Conservation (phyloP, 2,329 filamentous ascomycete genomes). For the Pseudovirgaria hyperparasitica region DNA sequence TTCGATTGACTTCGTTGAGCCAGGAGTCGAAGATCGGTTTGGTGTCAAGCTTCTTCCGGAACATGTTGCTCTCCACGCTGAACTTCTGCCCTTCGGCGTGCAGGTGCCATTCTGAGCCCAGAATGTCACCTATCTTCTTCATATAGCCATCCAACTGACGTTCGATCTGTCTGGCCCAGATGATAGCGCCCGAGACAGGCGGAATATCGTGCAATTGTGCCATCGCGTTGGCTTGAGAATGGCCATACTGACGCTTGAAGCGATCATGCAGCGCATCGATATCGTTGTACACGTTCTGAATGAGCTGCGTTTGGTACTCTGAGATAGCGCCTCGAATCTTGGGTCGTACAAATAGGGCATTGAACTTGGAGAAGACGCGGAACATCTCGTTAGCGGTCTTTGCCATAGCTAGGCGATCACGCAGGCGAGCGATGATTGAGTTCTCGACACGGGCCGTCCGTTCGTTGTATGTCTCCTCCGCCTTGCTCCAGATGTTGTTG, state of each 20-base stretch:
- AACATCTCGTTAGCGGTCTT: slow-evolving; percentile 99
- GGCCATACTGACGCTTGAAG: slow-evolving; percentile 97
- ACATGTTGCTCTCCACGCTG: slow-evolving; percentile 79
- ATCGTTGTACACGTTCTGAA: slow-evolving; percentile 94
- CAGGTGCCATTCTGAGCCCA: slow-evolving; percentile 87
- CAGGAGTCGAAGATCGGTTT: slow-evolving; percentile 90
- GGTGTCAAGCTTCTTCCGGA: slow-evolving; percentile 92
- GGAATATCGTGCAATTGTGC: slow-evolving; percentile 91
- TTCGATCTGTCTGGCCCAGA: slow-evolving; percentile 96
- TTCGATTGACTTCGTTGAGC: slow-evolving; percentile 77
- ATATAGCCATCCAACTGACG: slow-evolving; percentile 92
- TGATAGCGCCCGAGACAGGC: slow-evolving; percentile 91
- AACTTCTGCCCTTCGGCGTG: slow-evolving; percentile 93
- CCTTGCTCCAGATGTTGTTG: slow-evolving; percentile 82
- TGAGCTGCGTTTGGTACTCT: slow-evolving; percentile 95
- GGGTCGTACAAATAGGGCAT: slow-evolving; percentile 93
- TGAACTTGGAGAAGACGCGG: slow-evolving; percentile 98
- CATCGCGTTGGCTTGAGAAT: slow-evolving; percentile 97
- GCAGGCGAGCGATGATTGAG: slow-evolving; percentile 88
- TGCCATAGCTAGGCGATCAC: slow-evolving; percentile 85
- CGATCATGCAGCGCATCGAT: slow-evolving; percentile 88
- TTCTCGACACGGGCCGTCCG: slow-evolving; percentile 95
- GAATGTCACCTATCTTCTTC: slow-evolving; percentile 96
- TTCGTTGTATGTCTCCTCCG: slow-evolving; percentile 94
- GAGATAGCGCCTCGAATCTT: slow-evolving; percentile 97